A percentile compares a stretch with the other conserved stretches of the same genome.
Conservation (phyloP, 1,139 yeast genomes). For the Hanseniaspora sp. region DNA sequence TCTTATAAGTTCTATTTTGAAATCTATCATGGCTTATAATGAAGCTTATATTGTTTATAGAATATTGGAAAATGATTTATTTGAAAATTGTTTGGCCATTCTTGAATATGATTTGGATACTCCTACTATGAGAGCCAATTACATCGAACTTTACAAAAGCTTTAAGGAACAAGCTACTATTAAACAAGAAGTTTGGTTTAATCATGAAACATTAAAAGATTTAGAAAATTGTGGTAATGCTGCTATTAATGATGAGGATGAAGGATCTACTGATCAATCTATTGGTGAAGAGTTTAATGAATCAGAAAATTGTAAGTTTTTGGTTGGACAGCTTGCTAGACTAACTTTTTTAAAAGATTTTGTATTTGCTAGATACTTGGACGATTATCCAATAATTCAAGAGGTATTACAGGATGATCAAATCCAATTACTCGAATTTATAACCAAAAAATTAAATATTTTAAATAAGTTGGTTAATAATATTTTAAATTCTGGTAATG, state of each 20-base stretch:
- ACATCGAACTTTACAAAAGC: conserved; percentile 51
- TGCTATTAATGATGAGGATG: background rate
- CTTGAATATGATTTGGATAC: conserved; percentile 84
- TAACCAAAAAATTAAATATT: conserved; percentile 12
- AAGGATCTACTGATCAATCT: background rate
- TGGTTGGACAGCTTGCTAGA: conserved; percentile 15
- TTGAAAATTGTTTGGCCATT: conserved; percentile 64
- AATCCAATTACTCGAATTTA: conserved; percentile 12
- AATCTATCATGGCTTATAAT: conserved; percentile 57
- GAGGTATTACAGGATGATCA: conserved; percentile 49
- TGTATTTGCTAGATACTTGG: conserved; percentile 66
- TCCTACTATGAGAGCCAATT: conserved; percentile 68
- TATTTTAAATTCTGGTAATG: background rate
- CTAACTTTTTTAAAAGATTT: conserved; percentile 61
- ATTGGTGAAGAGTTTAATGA: conserved; percentile 26
- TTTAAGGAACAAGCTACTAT: conserved; percentile 25
- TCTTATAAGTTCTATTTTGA: conserved; percentile 58
- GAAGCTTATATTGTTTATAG: conserved; percentile 59
- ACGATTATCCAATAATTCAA: conserved; percentile 56
- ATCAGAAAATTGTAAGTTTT: conserved; percentile 18
- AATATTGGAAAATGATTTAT: conserved; percentile 50
- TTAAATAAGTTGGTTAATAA: conserved; percentile 8
- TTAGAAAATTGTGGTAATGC: background rate
- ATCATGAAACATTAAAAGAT: background rate
- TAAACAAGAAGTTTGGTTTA: conserved; percentile 16